phyloP scores from a whole-genome alignment of 805 yeast genomes.

The Priceomyces melissophilus region DNA sequence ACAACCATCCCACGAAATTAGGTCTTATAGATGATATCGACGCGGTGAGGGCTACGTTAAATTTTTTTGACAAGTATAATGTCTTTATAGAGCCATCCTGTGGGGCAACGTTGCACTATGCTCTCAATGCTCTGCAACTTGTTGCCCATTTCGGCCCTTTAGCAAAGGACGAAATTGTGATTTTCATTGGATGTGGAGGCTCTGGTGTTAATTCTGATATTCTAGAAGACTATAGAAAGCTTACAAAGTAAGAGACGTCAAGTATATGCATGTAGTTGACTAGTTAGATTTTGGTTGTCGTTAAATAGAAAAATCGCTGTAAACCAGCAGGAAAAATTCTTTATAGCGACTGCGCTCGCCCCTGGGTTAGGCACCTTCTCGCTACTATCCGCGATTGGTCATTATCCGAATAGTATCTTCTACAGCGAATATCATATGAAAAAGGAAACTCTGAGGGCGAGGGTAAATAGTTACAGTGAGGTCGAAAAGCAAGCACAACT shows the following conservation, averaged over 20 bases:
- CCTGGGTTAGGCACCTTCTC: no score
- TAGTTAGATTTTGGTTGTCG: no score
- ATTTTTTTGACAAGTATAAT: slow-evolving; percentile 19
- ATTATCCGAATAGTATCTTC: no score
- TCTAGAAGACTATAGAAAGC: slow-evolving; percentile 3
- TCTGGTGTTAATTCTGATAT: slow-evolving; percentile 9
- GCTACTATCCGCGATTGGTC: no score
- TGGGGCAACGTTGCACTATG: slow-evolving; percentile 24
- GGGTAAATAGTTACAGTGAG: no score
- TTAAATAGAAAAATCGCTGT: no score
- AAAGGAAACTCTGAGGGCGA: no score
- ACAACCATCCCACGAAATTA: slow-evolving; percentile 14
- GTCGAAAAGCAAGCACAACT: no score
- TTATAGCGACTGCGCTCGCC: no score
- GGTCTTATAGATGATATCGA: slow-evolving; percentile 22
- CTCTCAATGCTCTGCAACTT: slow-evolving; percentile 11
- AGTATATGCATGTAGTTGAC: no score
- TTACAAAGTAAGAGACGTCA: background rate
- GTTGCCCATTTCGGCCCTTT: slow-evolving; percentile 13
- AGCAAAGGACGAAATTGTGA: slow-evolving; percentile 20
- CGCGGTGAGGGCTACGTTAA: slow-evolving; percentile 19
- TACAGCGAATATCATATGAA: no score
- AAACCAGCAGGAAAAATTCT: no score
- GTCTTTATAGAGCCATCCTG: slow-evolving; percentile 32
- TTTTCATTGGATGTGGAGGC: slow-evolving; percentile 31